Evolutionary conservation across 129 eudicot species (phyloP).

Genomic region (Artemisia annua): DNA sequence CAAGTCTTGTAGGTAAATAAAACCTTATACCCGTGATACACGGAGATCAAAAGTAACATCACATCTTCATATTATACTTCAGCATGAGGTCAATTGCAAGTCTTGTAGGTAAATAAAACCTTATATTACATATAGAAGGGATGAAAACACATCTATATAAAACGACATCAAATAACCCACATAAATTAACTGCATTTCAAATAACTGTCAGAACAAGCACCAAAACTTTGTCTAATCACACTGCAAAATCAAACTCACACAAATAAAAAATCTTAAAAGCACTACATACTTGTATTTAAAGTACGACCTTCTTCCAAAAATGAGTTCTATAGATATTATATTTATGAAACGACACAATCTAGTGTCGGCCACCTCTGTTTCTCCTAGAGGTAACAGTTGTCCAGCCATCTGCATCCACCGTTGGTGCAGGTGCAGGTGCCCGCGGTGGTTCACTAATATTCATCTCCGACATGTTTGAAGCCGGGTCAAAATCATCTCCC

Average conservation of each 20-base stretch:
- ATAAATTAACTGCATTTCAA: background rate
- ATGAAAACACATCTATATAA: background rate
- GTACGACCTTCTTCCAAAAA: conserved; percentile 1
- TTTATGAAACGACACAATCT: background rate
- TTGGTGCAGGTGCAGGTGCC: conserved; percentile 6
- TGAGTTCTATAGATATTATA: conserved; percentile 15
- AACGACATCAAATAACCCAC: background rate
- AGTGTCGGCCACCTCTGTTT: conserved; percentile 50
- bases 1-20: too few species aligned
- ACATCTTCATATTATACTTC: too few species aligned
- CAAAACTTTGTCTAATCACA: background rate
- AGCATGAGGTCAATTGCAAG: too few species aligned
- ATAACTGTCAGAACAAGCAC: background rate
- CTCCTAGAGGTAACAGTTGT: conserved; percentile 61
- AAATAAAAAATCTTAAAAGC: conserved; percentile 13
- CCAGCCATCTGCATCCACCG: conserved; percentile 75
- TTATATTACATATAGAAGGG: too few species aligned
- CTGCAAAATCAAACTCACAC: background rate
- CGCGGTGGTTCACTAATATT: conserved; percentile 32
- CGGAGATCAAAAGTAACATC: too few species aligned
- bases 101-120: too few species aligned
- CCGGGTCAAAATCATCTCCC: conserved; percentile 47
- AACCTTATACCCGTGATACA: too few species aligned
- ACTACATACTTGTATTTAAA: conserved; percentile 15
- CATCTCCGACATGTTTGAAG: conserved; percentile 26